Conservation (phyloP, 352 stramenopile species). For the Elongisporangium undulatum region DNA sequence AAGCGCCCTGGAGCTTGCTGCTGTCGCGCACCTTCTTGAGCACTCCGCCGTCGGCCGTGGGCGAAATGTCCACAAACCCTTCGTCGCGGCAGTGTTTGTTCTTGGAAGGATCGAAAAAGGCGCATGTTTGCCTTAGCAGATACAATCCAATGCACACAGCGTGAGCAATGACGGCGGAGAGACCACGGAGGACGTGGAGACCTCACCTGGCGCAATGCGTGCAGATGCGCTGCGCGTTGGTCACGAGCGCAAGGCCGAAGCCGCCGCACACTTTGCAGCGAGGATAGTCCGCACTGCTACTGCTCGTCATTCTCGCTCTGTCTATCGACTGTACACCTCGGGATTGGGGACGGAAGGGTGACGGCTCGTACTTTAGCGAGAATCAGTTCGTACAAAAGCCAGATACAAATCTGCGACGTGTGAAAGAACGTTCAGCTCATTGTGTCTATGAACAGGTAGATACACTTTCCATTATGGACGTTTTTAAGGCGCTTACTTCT, state of each 20-base stretch:
- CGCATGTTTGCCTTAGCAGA: constrained; percentile 36
- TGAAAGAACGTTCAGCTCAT: not conserved
- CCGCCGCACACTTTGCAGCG: constrained; percentile 68
- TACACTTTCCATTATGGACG: not conserved
- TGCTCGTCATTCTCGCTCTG: constrained; percentile 2
- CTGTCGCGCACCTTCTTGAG: constrained; percentile 61
- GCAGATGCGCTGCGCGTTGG: constrained; percentile 69
- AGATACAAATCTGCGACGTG: not conserved
- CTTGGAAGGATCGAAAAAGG: constrained; percentile 76
- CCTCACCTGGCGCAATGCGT: constrained; percentile 61
- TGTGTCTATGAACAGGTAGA: not conserved
- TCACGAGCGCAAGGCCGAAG: constrained; percentile 61
- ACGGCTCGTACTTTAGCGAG: not conserved
- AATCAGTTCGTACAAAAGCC: not conserved
- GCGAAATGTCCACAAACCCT: constrained; percentile 82
- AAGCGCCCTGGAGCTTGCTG: not conserved
- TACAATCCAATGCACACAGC: not conserved
- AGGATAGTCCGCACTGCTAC: constrained; percentile 24
- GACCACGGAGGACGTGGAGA: not conserved
- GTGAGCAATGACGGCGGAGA: not conserved
- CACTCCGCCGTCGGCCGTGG: constrained; percentile 60
- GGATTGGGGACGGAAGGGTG: not conserved
- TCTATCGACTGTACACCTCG: not conserved
- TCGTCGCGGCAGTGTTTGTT: constrained; percentile 61
- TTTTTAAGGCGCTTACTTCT: constrained; percentile 10